A percentile compares a stretch with the other conserved stretches of the same genome.
These are phyloP conservation scores for Sugiyamaella neomexicana DNA, from an alignment of 1,139 yeast genomes.

Conservation along the genomic window DNA sequence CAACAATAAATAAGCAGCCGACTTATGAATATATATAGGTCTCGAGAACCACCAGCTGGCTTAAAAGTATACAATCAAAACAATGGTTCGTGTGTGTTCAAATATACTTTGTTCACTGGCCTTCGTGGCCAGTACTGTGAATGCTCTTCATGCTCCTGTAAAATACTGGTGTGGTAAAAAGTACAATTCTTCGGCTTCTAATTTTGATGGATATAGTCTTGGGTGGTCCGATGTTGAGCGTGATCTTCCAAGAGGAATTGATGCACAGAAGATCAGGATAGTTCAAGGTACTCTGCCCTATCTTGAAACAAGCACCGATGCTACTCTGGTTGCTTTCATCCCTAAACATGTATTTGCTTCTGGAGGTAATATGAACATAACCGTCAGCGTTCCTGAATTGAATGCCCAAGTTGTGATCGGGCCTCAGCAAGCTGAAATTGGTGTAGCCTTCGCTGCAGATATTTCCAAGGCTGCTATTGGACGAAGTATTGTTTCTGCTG, in stretches of 20 bases:
- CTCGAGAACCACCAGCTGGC: neutral
- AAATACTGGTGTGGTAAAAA: conserved; percentile 25
- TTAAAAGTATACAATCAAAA: neutral
- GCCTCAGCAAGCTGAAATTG: conserved; percentile 19
- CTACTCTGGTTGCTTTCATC: conserved; percentile 19
- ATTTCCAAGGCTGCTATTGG: conserved; percentile 15
- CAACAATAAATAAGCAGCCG: neutral
- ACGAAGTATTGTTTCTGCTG: conserved; percentile 18
- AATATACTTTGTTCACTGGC: neutral
- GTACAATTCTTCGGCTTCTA: conserved; percentile 20
- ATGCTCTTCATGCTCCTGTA: conserved; percentile 15
- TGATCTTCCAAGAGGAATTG: conserved; percentile 20
- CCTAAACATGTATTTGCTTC: conserved; percentile 18
- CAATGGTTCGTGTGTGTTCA: conserved; percentile 1
- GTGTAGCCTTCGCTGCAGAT: conserved; percentile 20
- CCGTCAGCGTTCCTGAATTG: conserved; percentile 20
- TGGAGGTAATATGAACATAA: conserved; percentile 17
- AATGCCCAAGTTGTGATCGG: conserved; percentile 15
- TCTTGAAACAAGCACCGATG: conserved; percentile 11
- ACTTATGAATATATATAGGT: neutral
- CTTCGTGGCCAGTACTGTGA: neutral
- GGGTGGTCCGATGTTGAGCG: conserved; percentile 20
- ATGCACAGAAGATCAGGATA: conserved; percentile 16
- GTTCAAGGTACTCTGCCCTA: conserved; percentile 22
- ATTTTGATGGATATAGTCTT: conserved; percentile 19